Evolutionary conservation across 179 eudicot genomes (phyloP), one percentile per base, ranked within the genome.

Genomic region (Monotropa hypopitys): DNA sequence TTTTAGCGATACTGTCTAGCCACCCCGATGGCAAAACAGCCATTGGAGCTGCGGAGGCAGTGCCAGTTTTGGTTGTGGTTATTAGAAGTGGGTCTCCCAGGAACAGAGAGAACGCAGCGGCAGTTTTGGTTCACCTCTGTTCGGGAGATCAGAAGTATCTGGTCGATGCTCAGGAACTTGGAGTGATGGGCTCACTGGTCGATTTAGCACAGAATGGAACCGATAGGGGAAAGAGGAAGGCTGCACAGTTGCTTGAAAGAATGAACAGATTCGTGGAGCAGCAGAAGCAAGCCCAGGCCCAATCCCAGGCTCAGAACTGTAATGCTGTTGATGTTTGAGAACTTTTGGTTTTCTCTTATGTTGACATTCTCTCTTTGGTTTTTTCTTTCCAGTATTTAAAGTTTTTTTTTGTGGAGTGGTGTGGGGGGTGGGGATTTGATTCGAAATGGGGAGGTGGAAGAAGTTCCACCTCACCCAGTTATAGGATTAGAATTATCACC

Each of bases 21-120:
- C 99, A 95, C 70, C 86, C 92, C 0, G 98, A 94, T 59, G 97
- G 97, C 30, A 90, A 91, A 84, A 83, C 89, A 66, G 87, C 91
- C 66, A 92, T 92, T 53, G 97, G 91, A 74, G 86, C 85, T 6
- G 95, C 95, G 1, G 90, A 90, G 70, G 96, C 99, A 28, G 83
- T 95, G 50, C 92, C 95, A 0, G 91, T 88, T 54, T 84, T 92
- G 82, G 97, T 95, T 5, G 89, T 91, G 21, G 88, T 95, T 50
- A 90, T 92, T 46, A 84, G 84, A 21, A 87, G 79, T 54, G 99
- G 99, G 3, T 93, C 97, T 21, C 97, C 97, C 9, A 88, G 99
- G 86, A 95, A 95, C 84, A 92, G 87, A 78, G 99, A 95, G 80
- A 95, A 93, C 78, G 90, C 97, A 0, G 96, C 97, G 26, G 99